phyloP scores from a whole-genome alignment of 2,329 filamentous ascomycete genomes.

The Colletotrichum gloeosporioides region DNA sequence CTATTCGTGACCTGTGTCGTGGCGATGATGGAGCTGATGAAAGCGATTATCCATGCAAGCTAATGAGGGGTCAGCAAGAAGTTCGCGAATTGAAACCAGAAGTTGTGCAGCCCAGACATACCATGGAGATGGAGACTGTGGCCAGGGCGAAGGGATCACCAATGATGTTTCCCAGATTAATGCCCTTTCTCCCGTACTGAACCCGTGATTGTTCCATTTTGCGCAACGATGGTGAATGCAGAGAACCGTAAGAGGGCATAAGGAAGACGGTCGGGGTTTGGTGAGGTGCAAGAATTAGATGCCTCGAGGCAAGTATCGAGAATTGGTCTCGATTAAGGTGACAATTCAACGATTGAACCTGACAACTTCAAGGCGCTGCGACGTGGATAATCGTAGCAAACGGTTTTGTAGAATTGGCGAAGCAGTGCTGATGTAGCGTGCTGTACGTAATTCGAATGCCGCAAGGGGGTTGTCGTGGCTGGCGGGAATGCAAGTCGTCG shows the following conservation, averaged over 20 bases:
- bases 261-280: conserved; percentile 35
- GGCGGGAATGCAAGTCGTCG: conserved; percentile 14
- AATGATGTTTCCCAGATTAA: conserved; percentile 87
- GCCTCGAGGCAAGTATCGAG: conserved; percentile 9
- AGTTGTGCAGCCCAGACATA: conserved; percentile 54
- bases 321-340: neutral
- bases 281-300: neutral
- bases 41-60: conserved; percentile 95
- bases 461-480: conserved; percentile 16
- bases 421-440: neutral
- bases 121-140: conserved; percentile 88
- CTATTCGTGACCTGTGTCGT: conserved; percentile 44
- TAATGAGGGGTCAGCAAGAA: conserved; percentile 41
- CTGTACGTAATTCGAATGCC: conserved; percentile 15
- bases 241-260: conserved; percentile 79
- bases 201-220: conserved; percentile 79
- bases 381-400: neutral
- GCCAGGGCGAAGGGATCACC: conserved; percentile 96
- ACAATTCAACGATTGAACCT: neutral
- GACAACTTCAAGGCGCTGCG: neutral
- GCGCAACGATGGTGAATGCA: conserved; percentile 74
- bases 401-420: neutral
- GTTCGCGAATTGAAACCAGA: neutral
- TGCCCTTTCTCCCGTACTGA: conserved; percentile 60
- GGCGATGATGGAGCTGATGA: conserved; percentile 83